A percentile compares a stretch with the other conserved stretches of the same genome.
Conservation (phyloP, 2,329 filamentous ascomycete species). For the Diaporthe aspalathi region DNA sequence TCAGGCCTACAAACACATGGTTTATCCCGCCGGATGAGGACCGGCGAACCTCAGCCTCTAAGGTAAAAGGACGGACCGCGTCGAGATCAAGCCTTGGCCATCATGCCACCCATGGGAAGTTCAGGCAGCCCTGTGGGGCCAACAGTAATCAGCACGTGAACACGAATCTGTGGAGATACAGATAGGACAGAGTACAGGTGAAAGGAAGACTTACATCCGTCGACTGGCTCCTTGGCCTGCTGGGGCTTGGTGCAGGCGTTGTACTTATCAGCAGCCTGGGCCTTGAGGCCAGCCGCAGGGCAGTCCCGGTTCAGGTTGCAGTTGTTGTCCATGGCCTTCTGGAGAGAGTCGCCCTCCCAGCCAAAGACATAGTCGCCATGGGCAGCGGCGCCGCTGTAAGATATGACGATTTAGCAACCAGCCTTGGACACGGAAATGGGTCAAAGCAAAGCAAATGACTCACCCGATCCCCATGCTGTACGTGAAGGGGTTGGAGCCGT, state of each 20-base stretch:
- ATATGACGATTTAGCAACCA: background rate
- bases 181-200: background rate
- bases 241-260: slow-evolving; percentile 59
- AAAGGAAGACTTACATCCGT: slow-evolving; percentile 55
- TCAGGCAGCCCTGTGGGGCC: slow-evolving; percentile 46
- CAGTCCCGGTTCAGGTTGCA: slow-evolving; percentile 61
- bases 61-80: background rate
- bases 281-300: slow-evolving; percentile 56
- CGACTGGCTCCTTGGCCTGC: slow-evolving; percentile 60
- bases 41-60: background rate
- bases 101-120: slow-evolving; percentile 49
- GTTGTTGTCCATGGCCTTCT: slow-evolving; percentile 59
- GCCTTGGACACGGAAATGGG: background rate
- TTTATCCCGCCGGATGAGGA: background rate
- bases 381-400: slow-evolving; percentile 55
- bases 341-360: slow-evolving; percentile 61
- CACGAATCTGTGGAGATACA: background rate
- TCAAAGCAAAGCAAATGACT: slow-evolving; percentile 35
- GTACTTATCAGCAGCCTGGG: slow-evolving; percentile 57
- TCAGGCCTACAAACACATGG: background rate
- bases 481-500: slow-evolving; percentile 56
- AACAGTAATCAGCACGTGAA: background rate
- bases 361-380: slow-evolving; percentile 65
- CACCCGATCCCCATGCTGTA: slow-evolving; percentile 58
- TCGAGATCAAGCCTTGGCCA: slow-evolving; percentile 41